Evolutionary conservation across 805 yeast species (phyloP), one percentile per base, ranked within the genome.

Genomic region (Candida verbasci): DNA sequence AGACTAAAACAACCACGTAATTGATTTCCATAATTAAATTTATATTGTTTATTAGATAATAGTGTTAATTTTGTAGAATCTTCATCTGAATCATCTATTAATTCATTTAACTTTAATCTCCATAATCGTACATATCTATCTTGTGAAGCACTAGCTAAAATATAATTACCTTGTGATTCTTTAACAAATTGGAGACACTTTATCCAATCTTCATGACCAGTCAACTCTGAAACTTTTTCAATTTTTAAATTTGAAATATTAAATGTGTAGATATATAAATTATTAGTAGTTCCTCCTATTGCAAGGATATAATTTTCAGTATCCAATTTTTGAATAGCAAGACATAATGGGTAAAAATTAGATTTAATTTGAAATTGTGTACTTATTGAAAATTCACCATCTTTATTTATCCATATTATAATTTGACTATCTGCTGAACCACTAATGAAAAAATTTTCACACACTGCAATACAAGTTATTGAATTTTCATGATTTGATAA

Each of bases 141-240:
- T 53, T 93, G 96, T 1, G 96, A 82, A 0, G 95, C 97, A 38
- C 85, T 77, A 4, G 97, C 97, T 18, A 93, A 64, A 2, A 86
- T 54, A 47, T 72, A 77, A 41, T 76, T 79, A 16, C 71, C 76
- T 0, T 59, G 56, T 14, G 63, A 69, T 26, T 63, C 62, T 39
- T 70, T 58, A 24, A 72, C 76, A 51, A 86, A 76, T 1, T 79
- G 71, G 21, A 93, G 60, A 10, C 86, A 71, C 53, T 84, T 83
- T 34, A 93, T 76, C 99, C 99, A 93, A 58, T 89, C 96, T 59
- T 93, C 98, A 56, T 93, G 98, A 4, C 99, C 98, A 18, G 79
- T 72, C 23, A 93, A 59, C 7, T 62, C 62, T 1, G 88, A 83
- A 21, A 69, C 65, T 36, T 62, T 64, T 7, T 48, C 35, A 28